Evolutionary conservation across 495 filamentous ascomycete genomes (phyloP), one percentile per base, ranked within the genome.

Genomic region (Halenospora varia): DNA sequence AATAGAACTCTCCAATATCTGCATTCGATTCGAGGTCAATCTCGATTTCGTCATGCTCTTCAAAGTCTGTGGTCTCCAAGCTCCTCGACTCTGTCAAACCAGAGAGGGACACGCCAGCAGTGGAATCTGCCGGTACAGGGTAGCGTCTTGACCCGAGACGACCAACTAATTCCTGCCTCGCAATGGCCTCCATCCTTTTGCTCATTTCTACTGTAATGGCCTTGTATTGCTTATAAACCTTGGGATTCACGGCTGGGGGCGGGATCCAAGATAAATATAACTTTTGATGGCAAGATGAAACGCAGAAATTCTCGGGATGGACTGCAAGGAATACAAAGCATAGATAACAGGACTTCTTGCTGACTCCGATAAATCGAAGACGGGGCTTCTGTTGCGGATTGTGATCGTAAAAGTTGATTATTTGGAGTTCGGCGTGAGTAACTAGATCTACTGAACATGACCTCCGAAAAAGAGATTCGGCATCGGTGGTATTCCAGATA

Each of bases 271-370:
- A 48, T 44, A 17, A 20, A 23, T 63, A 63, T 42, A 63, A 13
- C 35, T 63, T 63, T 39, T 63, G 61, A 48, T 63, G 56, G 48
- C 57, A 60, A 19, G 61, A 55, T 20, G 52, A 60, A 51, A 60
- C 61, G 44, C 13, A 41, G 47, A 60, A 63, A 10, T 8, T 6
- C 35, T 19, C 42, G 10, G 51, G 57, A 56, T 56, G 61, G 24
- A 26, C 25, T 25, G 35, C 18, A 29, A 63, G 56, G 25, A 63
- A 60, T 23, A 51, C 6, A 17, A 11, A 26, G 51, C 61, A 63
- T 24, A 63, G 52, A 48, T 60, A 63, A 29, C 61, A 63, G 11
- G 61, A 60, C 48, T 63, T 63, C 40, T 60, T 63, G 57, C 61
- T 60, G 3, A 63, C 61, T 18, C 61, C 61, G 19, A 63, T 63